Evolutionary conservation across 306 rosid genomes (phyloP).

Genomic region (Prunus kanzakura): DNA sequence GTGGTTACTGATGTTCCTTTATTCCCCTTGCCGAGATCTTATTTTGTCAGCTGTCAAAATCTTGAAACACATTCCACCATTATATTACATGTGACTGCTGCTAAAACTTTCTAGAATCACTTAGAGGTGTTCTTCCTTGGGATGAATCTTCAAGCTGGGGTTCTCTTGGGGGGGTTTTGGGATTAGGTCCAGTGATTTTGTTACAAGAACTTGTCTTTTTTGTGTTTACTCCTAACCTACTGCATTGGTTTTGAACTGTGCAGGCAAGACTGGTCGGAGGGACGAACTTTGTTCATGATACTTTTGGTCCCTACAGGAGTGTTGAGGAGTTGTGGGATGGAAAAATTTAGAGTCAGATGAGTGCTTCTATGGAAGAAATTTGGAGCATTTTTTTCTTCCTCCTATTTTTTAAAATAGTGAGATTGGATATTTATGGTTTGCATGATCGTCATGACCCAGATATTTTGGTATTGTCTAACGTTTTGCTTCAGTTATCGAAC

Average conservation of each 20-base stretch:
- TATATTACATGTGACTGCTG: background rate
- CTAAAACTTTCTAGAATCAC: background rate
- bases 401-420: background rate
- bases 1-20: background rate
- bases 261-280: slow-evolving; percentile 68
- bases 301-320: slow-evolving; percentile 45
- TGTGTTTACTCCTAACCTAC: background rate
- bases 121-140: background rate
- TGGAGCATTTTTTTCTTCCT: background rate
- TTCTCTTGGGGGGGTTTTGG: too few species aligned
- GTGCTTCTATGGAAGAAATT: background rate
- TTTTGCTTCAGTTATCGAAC: too few species aligned
- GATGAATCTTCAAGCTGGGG: background rate
- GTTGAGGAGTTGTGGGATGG: slow-evolving; percentile 80
- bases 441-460: too few species aligned
- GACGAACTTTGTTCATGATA: slow-evolving; percentile 45
- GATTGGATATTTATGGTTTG: background rate
- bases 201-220: background rate
- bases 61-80: background rate
- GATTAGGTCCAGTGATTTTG: too few species aligned
- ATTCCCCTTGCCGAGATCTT: background rate
- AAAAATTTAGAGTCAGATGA: slow-evolving; percentile 43
- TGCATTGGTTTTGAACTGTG: slow-evolving; percentile 9
- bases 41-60: background rate
- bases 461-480: too few species aligned